Base-by-base conservation (phyloP, 2,329 filamentous ascomycete genomes). In the Talaromyces sp. region DNA sequence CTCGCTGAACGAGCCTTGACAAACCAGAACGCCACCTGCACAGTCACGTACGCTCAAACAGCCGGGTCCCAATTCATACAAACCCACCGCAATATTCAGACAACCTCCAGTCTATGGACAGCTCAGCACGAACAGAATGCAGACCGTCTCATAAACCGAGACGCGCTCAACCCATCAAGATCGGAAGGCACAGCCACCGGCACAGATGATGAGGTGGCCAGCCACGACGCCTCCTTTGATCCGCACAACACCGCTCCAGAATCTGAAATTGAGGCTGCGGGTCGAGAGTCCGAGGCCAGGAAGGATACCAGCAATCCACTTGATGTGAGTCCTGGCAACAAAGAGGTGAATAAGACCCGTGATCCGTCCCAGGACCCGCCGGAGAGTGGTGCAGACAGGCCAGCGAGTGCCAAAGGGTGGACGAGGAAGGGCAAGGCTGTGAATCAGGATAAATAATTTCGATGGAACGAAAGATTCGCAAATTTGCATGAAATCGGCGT, bases 101-200 rank as follows among this genome's bases (percentile, higher is more conserved):
- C 60, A 18, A 42, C 50, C 9, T 14, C 64, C 12, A 56, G 9
- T 2, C 31, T 61, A 31, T 57, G 39, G 40, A 63, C 65, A 21
- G 48, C 58, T 5, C n/a, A 46, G 9, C 57, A 65, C 11, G 50
- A 64, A 35, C 40, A 61, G 18, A 44, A 58, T 14, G 48, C 42
- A 2, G 59, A 54, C 14, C 58, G 46, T 16, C 55, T 66, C 11
- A 82, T 39, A 18, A 61, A 88, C 71, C 83, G 86, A 58, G 82
- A 88, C 66, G 81, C 82, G 2, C 81, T 96, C 37, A 84, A 88
- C 63, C 86, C 89, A 0, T 81, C 84, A 37, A 76, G 83, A 2
- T 85, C 83, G 60, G 90, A 96, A 72, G 85, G 88, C 75, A 85
- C 85, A 63, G 86, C 88, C 71, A 86, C 85, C 57, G 89, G 86